phyloP scores from a whole-genome alignment of 1,284 basidiomycete species.

The Acaromyces ingoldii region DNA sequence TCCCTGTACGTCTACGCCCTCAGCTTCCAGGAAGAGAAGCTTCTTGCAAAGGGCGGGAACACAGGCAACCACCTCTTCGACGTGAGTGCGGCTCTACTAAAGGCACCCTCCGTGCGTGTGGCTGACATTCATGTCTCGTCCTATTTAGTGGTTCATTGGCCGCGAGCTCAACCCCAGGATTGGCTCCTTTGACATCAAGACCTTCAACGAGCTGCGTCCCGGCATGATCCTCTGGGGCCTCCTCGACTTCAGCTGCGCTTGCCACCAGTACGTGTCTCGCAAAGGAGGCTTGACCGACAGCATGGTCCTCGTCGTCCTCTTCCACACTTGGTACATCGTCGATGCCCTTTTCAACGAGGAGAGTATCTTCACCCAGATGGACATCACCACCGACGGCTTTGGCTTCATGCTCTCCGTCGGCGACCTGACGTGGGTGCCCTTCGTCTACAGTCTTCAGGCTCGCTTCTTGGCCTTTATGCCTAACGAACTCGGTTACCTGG shows the following conservation, averaged over 20 bases:
- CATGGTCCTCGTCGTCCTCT: slow-evolving; percentile 80
- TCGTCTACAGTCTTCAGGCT: slow-evolving; percentile 88
- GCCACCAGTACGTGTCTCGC: slow-evolving; percentile 78
- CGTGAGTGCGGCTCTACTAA: slow-evolving; percentile 56
- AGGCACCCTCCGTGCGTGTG: neutral
- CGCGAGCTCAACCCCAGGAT: slow-evolving; percentile 86
- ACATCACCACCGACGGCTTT: slow-evolving; percentile 95
- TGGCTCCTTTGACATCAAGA: slow-evolving; percentile 87
- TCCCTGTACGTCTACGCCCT: slow-evolving; percentile 67
- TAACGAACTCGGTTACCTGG: slow-evolving; percentile 68
- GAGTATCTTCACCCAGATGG: slow-evolving; percentile 86
- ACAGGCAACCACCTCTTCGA: slow-evolving; percentile 83
- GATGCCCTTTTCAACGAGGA: slow-evolving; percentile 88
- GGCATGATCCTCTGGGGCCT: slow-evolving; percentile 93
- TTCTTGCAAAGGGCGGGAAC: slow-evolving; percentile 89
- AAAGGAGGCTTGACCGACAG: slow-evolving; percentile 74
- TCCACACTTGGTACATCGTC: slow-evolving; percentile 81
- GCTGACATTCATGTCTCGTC: neutral
- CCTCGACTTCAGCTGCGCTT: slow-evolving; percentile 83
- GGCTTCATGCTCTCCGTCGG: slow-evolving; percentile 97
- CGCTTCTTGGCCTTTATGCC: slow-evolving; percentile 86
- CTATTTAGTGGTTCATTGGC: slow-evolving; percentile 85
- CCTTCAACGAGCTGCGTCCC: slow-evolving; percentile 74
- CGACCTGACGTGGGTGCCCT: slow-evolving; percentile 90
- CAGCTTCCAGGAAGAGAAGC: slow-evolving; percentile 62